Percentiles rank a stretch among this genome's conserved stretches.
Evolutionary conservation across 192 early-diverging fungal species (phyloP).

Genomic region (Mortierella hygrophila): DNA sequence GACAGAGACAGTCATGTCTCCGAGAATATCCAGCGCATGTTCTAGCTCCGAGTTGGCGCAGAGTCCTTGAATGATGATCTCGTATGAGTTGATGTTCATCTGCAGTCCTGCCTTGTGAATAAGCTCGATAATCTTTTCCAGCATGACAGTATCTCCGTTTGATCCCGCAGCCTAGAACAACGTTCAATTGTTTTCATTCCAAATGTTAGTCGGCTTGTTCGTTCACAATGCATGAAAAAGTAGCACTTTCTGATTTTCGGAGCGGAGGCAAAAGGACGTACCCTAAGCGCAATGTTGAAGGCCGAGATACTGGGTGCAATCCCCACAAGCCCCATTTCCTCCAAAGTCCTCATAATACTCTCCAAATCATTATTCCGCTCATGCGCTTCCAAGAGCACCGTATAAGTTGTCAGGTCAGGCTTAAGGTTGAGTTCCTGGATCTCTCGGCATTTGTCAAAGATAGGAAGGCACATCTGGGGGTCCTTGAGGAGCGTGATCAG

Average conservation of each 20-base stretch:
- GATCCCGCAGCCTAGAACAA: constrained; percentile 30
- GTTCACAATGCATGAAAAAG: not conserved
- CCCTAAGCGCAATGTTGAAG: constrained; percentile 58
- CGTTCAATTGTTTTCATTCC: not conserved
- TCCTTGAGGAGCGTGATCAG: constrained; percentile 16
- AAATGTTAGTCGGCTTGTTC: not conserved
- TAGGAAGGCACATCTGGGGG: constrained; percentile 16
- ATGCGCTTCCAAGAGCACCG: constrained; percentile 51
- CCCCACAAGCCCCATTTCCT: constrained; percentile 51
- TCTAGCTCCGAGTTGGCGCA: constrained; percentile 46
- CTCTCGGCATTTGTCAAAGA: constrained; percentile 53
- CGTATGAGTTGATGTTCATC: constrained; percentile 48
- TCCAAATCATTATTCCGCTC: constrained; percentile 26
- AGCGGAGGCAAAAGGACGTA: constrained; percentile 6
- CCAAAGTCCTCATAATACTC: constrained; percentile 34
- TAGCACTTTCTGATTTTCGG: not conserved
- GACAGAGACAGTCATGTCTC: constrained; percentile 55
- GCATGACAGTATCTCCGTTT: constrained; percentile 31
- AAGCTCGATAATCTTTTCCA: constrained; percentile 24
- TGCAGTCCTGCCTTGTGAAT: constrained; percentile 33
- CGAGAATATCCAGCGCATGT: constrained; percentile 56
- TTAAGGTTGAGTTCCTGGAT: constrained; percentile 53
- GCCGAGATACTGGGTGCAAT: constrained; percentile 48
- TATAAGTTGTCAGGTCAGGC: constrained; percentile 58
- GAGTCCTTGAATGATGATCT: constrained; percentile 54